Conservation (phyloP, 441 rosid species). For the Euphorbia celastroides region DNA sequence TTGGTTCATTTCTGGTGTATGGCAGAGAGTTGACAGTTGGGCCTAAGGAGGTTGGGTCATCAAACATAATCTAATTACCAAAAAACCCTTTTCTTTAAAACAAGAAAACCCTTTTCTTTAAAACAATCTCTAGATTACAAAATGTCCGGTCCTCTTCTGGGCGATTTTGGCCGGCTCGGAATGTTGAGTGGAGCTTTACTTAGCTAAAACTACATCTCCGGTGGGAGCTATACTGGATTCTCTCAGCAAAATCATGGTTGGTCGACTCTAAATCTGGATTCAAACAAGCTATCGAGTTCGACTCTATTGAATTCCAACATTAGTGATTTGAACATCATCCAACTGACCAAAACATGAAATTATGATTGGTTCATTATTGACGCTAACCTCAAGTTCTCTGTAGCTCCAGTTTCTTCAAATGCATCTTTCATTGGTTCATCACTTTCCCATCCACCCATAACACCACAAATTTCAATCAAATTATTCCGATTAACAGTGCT, state of each 20-base stretch:
- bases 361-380: background rate
- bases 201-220: no score
- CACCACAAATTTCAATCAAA: background rate
- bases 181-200: no score
- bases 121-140: no score
- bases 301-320: slow-evolving; percentile 56
- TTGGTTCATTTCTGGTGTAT: no score
- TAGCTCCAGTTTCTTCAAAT: slow-evolving; percentile 63
- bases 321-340: slow-evolving; percentile 55
- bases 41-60: no score
- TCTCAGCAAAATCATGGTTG: slow-evolving; percentile 72
- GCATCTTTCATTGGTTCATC: slow-evolving; percentile 67
- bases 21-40: no score
- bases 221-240: slow-evolving; percentile 45
- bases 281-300: slow-evolving; percentile 48
- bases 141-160: no score
- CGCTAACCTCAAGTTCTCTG: slow-evolving; percentile 48
- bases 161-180: no score
- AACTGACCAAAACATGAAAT: background rate
- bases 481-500: slow-evolving; percentile 19
- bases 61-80: no score
- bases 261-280: slow-evolving; percentile 69
- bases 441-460: slow-evolving; percentile 71
- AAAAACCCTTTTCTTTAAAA: no score
- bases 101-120: no score